Evolutionary conservation across 306 rosid species (phyloP).

Genomic region (Canavalia gladiata): DNA sequence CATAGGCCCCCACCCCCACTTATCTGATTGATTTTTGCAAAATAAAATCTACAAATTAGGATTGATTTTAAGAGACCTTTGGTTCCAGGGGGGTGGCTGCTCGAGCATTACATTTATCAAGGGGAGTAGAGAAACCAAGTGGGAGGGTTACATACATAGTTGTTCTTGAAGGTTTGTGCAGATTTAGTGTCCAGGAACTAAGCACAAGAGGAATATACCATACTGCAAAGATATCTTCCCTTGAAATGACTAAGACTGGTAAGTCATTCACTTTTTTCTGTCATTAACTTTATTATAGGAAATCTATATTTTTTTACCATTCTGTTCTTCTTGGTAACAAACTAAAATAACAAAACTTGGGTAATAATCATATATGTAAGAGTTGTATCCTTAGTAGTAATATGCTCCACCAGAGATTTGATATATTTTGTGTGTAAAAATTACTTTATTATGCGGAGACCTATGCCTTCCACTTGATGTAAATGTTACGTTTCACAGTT

Average conservation of each 20-base stretch:
- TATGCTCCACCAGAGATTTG: slow-evolving; percentile 32
- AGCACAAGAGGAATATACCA: slow-evolving; percentile 97
- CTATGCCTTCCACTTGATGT: slow-evolving; percentile 25
- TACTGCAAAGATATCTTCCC: slow-evolving; percentile 92
- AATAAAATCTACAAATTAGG: slow-evolving; percentile 35
- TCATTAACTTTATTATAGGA: slow-evolving; percentile 23
- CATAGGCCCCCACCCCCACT: too few relatives aligned
- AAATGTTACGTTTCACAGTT: slow-evolving; percentile 28
- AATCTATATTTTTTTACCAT: slow-evolving; percentile 6
- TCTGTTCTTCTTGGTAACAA: slow-evolving; percentile 13
- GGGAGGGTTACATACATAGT: slow-evolving; percentile 98
- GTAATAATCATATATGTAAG: slow-evolving; percentile 23
- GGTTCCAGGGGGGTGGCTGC: slow-evolving; percentile 94
- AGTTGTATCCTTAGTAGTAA: slow-evolving; percentile 25
- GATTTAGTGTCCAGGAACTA: slow-evolving; percentile 94
- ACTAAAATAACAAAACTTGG: slow-evolving; percentile 24
- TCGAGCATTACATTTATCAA: slow-evolving; percentile 92
- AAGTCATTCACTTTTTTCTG: slow-evolving; percentile 42
- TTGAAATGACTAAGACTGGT: slow-evolving; percentile 91
- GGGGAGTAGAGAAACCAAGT: slow-evolving; percentile 99
- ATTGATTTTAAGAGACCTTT: slow-evolving; percentile 48
- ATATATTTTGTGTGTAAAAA: slow-evolving; percentile 11
- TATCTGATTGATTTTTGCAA: slow-evolving; percentile 28
- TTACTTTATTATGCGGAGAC: slow-evolving; percentile 9
- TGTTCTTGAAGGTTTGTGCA: slow-evolving; percentile 96